A percentile compares a stretch with the other conserved stretches of the same genome.
Conservation (phyloP, 208 protist genomes). For the Crithidia thermophila region DNA sequence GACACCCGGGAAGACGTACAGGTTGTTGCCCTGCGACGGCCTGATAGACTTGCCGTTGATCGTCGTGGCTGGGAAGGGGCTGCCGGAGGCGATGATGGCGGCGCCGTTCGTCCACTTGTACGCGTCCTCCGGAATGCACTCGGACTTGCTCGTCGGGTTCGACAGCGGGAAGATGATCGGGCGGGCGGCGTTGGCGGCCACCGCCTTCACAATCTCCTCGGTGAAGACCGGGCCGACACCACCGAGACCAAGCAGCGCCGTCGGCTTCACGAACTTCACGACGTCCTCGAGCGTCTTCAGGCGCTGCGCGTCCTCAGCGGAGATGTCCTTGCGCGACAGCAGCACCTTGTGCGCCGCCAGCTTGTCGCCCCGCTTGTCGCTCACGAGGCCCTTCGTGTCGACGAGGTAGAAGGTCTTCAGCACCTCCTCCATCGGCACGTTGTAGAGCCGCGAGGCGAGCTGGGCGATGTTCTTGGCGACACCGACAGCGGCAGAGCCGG, state of each 20-base stretch:
- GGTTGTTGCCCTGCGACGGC: conserved; percentile 97
- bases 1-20: conserved; percentile 96
- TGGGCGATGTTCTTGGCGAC: conserved; percentile 95
- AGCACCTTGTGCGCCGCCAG: conserved; percentile 87
- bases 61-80: conserved; percentile 93
- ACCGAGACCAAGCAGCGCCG: conserved; percentile 94
- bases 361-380: conserved; percentile 79
- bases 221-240: conserved; percentile 94
- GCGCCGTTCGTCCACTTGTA: conserved; percentile 94
- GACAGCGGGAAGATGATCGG: conserved; percentile 98
- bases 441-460: conserved; percentile 59
- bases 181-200: conserved; percentile 75
- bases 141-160: conserved; percentile 93
- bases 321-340: conserved; percentile 85
- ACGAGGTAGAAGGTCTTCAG: conserved; percentile 91
- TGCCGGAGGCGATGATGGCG: conserved; percentile 95
- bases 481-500: conserved; percentile 94
- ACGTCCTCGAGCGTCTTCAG: conserved; percentile 66
- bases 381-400: conserved; percentile 93
- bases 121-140: conserved; percentile 93
- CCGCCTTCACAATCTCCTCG: conserved; percentile 88
- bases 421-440: conserved; percentile 79
- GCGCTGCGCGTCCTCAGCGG: conserved; percentile 60
- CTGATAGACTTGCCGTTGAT: conserved; percentile 80
- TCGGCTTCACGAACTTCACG: conserved; percentile 94